Evolutionary conservation across 495 filamentous ascomycete genomes (phyloP), one percentile per base, ranked within the genome.

Genomic region (Penicillium longicatenatum): DNA sequence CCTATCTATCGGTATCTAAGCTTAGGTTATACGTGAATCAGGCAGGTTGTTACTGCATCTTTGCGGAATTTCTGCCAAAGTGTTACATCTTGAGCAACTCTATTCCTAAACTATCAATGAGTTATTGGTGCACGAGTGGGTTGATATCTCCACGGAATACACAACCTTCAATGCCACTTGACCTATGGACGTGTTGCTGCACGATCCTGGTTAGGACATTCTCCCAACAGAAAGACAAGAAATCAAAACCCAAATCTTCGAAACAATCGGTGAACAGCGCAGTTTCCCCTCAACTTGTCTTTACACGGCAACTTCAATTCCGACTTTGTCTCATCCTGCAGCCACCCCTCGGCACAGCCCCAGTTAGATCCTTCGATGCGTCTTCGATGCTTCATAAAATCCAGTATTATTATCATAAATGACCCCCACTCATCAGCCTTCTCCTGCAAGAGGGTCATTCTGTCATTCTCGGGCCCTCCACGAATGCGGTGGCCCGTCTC

Each of bases 311-410:
- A 11, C 39, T 29, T 16, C 45, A 30, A 46, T 45, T 26, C 22
- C 52, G 41, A 46, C 29, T 19, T 24, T 47, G 49, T 57, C 60
- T 57, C 48, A 63, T 47, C 57, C 57, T 56, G 55, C 57, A 58
- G 56, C 48, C 60, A 61, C 50, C 51, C 37, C 24, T 65, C 58
- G 54, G 54, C 58, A 49, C 60, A 62, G 65, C 65, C 64, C 58
- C 58, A 39, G 56, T 57, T 41, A 26, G 47, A 52, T 62, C 54
- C 70, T 75, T 73, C 70, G 69, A 70, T 70, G 69, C 72, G 64
- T 68, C 67, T 75, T 72, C 72, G 67, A 68, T 73, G 68, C 66
- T 66, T 52, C 49, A 43, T 51, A 46, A 33, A 54, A 48, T 49
- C 47, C 65, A 54, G 57, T 59, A 52, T 57, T 61, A 41, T 56